phyloP scores from a whole-genome alignment of 2,329 filamentous ascomycete genomes.

The Nemania diffusa region DNA sequence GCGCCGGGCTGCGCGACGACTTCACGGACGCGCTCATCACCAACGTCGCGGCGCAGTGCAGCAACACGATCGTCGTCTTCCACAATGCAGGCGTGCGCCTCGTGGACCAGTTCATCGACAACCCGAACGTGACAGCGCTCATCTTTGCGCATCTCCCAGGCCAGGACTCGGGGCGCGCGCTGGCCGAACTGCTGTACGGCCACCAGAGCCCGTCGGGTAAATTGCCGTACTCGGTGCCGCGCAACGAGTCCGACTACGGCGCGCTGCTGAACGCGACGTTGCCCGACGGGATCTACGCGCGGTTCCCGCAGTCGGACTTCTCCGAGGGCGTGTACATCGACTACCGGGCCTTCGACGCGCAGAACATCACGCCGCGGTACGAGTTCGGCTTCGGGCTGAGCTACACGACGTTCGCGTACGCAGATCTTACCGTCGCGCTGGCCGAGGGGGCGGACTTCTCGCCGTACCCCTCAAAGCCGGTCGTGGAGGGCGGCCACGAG shows the following conservation, averaged over 20 bases:
- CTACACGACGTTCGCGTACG: slow-evolving; percentile 65
- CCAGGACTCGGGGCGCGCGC: slow-evolving; percentile 67
- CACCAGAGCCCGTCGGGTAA: slow-evolving; percentile 66
- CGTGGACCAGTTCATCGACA: slow-evolving; percentile 69
- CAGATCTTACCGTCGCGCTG: slow-evolving; percentile 51
- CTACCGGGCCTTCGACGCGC: slow-evolving; percentile 64
- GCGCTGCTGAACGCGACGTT: slow-evolving; percentile 55
- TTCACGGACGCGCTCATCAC: slow-evolving; percentile 68
- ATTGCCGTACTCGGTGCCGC: slow-evolving; percentile 70
- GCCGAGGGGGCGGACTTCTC: slow-evolving; percentile 42
- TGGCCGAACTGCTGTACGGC: slow-evolving; percentile 68
- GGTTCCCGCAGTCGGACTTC: slow-evolving; percentile 64
- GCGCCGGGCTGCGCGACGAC: slow-evolving; percentile 71
- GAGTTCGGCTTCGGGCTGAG: slow-evolving; percentile 68
- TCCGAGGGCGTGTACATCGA: slow-evolving; percentile 63
- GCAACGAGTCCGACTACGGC: slow-evolving; percentile 66
- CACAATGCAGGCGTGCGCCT: slow-evolving; percentile 72
- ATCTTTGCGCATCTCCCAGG: slow-evolving; percentile 73
- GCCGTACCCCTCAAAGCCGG: slow-evolving; percentile 53
- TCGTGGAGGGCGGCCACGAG: slow-evolving; percentile 56
- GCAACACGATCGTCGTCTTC: slow-evolving; percentile 71
- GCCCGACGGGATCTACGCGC: slow-evolving; percentile 52
- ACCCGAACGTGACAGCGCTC: slow-evolving; percentile 71
- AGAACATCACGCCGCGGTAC: slow-evolving; percentile 60
- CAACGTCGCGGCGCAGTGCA: slow-evolving; percentile 67